phyloP scores from a whole-genome alignment of 495 filamentous ascomycete species.

The Polyplosphaeria fusca region DNA sequence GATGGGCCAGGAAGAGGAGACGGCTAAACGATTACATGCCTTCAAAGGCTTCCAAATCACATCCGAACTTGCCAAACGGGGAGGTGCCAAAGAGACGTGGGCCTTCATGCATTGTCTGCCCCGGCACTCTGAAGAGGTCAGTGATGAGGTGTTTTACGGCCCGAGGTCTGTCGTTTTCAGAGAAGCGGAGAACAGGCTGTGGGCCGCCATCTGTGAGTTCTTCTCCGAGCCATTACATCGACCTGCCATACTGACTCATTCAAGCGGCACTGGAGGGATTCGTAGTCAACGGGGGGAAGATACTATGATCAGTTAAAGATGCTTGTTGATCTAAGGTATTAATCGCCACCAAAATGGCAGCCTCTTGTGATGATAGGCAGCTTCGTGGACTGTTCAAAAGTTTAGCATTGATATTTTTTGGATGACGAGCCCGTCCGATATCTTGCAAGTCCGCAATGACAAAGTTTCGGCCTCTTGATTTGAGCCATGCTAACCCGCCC shows the following conservation, averaged over 20 bases:
- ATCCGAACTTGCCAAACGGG: constrained; percentile 70
- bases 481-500: no score
- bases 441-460: no score
- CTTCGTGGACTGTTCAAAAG: no score
- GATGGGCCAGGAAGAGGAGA: constrained; percentile 92
- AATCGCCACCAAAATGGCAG: no score
- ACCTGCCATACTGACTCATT: background rate
- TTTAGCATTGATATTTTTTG: no score
- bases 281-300: constrained; percentile 83
- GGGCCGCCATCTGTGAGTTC: constrained; percentile 70
- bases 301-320: no score
- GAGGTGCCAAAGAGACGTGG: constrained; percentile 85
- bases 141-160: constrained; percentile 90
- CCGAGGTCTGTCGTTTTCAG: constrained; percentile 77
- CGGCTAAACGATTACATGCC: constrained; percentile 66
- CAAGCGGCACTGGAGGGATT: constrained; percentile 78
- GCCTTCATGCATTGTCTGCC: constrained; percentile 99
- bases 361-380: no score
- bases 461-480: no score
- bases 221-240: background rate
- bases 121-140: constrained; percentile 89
- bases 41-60: constrained; percentile 93
- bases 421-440: no score
- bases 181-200: constrained; percentile 92
- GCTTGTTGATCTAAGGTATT: no score